Conservation (phyloP, 1,284 basidiomycete species). For the Gomphus sp. region DNA sequence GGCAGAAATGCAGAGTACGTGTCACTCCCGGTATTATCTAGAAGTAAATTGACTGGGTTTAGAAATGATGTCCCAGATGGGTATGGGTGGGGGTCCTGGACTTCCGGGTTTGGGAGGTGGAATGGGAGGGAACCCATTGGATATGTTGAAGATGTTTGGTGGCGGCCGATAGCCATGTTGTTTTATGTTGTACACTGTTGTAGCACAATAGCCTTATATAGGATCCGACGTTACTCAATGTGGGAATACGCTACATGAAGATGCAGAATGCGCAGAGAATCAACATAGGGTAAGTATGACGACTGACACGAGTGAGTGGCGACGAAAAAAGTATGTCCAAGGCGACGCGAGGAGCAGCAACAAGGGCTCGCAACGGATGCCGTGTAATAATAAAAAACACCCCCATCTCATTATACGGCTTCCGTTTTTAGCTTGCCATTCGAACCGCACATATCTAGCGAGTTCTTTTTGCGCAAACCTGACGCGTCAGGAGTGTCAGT, state of each 20-base stretch:
- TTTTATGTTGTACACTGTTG: background rate
- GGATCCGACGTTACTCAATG: background rate
- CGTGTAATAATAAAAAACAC: background rate
- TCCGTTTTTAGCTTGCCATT: background rate
- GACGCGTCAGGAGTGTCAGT: background rate
- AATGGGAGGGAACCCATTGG: conserved; percentile 30
- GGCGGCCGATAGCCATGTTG: conserved; percentile 22
- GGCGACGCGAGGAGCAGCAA: background rate
- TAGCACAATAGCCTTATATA: background rate
- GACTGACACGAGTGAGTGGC: conserved; percentile 2
- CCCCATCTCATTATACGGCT: background rate
- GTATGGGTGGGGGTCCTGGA: conserved; percentile 32
- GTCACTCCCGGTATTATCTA: conserved; percentile 6
- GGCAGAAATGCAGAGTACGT: conserved; percentile 79
- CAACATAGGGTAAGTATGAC: conserved; percentile 1
- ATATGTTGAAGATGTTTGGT: conserved; percentile 74
- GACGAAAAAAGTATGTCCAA: conserved; percentile 2
- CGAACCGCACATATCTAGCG: background rate
- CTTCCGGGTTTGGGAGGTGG: conserved; percentile 36
- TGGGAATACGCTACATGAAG: background rate
- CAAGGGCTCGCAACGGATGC: background rate
- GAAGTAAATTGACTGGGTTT: conserved; percentile 15
- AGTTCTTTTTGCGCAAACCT: background rate
- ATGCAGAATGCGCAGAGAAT: background rate
- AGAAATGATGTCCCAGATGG: conserved; percentile 86